Conservation (phyloP, 169 alveolate genomes). For the Plasmodium yoelii region DNA sequence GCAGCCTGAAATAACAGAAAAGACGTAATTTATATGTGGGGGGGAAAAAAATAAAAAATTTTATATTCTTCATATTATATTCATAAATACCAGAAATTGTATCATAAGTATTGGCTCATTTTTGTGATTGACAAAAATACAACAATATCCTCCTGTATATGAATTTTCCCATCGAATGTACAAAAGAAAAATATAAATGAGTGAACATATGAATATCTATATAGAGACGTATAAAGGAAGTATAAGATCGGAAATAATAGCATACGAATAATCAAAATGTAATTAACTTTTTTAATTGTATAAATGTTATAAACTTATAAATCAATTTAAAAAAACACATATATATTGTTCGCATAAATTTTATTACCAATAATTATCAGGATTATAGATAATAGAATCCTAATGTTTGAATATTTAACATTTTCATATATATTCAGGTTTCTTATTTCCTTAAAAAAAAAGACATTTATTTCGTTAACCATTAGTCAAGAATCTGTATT, state of each 20-base stretch:
- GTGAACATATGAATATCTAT: background rate
- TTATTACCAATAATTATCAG: slow-evolving; percentile 45
- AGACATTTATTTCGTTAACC: background rate
- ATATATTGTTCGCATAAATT: background rate
- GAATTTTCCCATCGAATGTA: background rate
- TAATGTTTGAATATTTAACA: slow-evolving; percentile 34
- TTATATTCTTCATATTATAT: background rate
- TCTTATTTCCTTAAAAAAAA: slow-evolving; percentile 37
- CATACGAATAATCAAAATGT: no score
- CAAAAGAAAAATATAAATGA: background rate
- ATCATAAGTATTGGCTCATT: slow-evolving; percentile 63
- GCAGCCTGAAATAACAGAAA: slow-evolving; percentile 20
- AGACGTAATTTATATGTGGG: background rate
- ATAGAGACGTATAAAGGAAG: no score
- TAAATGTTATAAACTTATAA: background rate
- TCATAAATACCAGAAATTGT: slow-evolving; percentile 18
- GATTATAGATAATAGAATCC: slow-evolving; percentile 39
- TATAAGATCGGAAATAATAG: no score
- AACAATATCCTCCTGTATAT: slow-evolving; percentile 50
- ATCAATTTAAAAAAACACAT: background rate
- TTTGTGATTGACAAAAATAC: slow-evolving; percentile 58
- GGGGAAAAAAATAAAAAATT: background rate
- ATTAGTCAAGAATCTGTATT: no score
- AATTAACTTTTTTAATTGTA: background rate
- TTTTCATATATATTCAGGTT: slow-evolving; percentile 26